phyloP scores from a whole-genome alignment of 2,329 filamentous ascomycete species.

The Endothia cerciana region DNA sequence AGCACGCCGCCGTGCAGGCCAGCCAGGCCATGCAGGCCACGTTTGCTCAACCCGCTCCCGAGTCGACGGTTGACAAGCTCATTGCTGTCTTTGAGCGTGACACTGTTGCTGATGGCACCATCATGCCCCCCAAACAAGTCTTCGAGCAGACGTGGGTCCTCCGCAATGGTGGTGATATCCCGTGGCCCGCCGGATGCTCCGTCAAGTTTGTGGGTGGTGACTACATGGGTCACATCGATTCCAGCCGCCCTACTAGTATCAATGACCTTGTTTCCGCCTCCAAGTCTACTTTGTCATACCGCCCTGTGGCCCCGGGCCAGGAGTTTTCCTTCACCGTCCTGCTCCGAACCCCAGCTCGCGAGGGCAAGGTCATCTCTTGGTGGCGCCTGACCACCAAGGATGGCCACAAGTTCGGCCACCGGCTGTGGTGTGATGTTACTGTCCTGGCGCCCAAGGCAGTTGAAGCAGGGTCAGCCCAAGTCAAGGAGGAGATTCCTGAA shows the following conservation, averaged over 20 bases:
- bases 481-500: slow-evolving; percentile 32
- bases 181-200: slow-evolving; percentile 88
- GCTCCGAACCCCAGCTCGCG: slow-evolving; percentile 77
- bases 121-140: slow-evolving; percentile 68
- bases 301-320: slow-evolving; percentile 72
- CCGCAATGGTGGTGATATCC: slow-evolving; percentile 75
- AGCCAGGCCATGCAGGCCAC: slow-evolving; percentile 23
- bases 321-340: slow-evolving; percentile 80
- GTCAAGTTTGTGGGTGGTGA: slow-evolving; percentile 93
- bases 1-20: slow-evolving; percentile 7
- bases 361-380: slow-evolving; percentile 87
- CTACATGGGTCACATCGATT: slow-evolving; percentile 92
- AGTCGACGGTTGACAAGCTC: slow-evolving; percentile 34
- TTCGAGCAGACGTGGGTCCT: slow-evolving; percentile 94
- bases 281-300: slow-evolving; percentile 78
- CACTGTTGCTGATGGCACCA: slow-evolving; percentile 76
- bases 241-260: slow-evolving; percentile 76
- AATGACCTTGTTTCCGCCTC: slow-evolving; percentile 76
- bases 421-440: slow-evolving; percentile 90
- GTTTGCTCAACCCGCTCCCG: slow-evolving; percentile 22
- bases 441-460: slow-evolving; percentile 56
- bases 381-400: slow-evolving; percentile 88
- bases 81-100: slow-evolving; percentile 74
- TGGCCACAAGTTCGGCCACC: slow-evolving; percentile 85
- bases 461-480: slow-evolving; percentile 29